These are phyloP conservation scores for Aristolochia contorta DNA, from an alignment of 164 flowering plant genomes.

Conservation along the genomic window DNA sequence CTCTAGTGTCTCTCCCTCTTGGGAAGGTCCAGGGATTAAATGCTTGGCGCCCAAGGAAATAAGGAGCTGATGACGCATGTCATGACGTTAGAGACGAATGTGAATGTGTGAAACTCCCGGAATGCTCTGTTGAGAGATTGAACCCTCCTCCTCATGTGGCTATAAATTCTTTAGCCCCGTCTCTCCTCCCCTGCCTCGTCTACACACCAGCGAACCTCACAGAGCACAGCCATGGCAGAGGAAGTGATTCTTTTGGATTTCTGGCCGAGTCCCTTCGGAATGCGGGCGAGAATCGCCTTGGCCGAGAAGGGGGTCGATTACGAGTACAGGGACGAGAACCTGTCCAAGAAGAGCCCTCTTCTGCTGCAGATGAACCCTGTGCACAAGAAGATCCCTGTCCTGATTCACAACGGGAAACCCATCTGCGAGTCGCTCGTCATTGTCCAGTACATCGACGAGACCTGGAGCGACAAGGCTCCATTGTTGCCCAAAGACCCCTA, in stretches of 20 bases:
- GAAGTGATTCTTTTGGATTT: slow-evolving; percentile 17
- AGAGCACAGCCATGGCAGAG: slow-evolving; percentile 21
- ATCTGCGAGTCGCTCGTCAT: slow-evolving; percentile 19
- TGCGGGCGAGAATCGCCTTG: slow-evolving; percentile 27
- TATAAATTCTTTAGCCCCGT: too few relatives aligned
- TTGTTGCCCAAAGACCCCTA: slow-evolving; percentile 16
- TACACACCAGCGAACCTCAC: too few relatives aligned
- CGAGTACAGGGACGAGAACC: slow-evolving; percentile 18
- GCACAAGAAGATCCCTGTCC: slow-evolving; percentile 17
- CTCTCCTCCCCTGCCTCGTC: too few relatives aligned
- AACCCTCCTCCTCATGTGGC: too few relatives aligned
- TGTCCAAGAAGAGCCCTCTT: slow-evolving; percentile 6
- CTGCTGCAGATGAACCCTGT: slow-evolving; percentile 14
- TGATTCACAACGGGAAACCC: slow-evolving; percentile 15
- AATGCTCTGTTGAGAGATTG: too few relatives aligned
- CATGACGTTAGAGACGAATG: too few relatives aligned
- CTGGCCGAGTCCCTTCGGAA: slow-evolving; percentile 24
- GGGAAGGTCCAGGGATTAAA: too few relatives aligned
- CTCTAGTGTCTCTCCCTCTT: too few relatives aligned
- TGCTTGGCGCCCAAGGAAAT: too few relatives aligned
- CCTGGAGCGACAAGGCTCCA: slow-evolving; percentile 10
- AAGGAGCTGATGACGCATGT: too few relatives aligned
- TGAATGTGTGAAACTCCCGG: too few relatives aligned
- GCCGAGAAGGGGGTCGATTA: slow-evolving; percentile 24
- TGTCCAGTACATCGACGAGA: slow-evolving; percentile 15